A percentile compares a stretch with the other conserved stretches of the same genome.
Conservation (phyloP, 331 rosid species). For the Stylosanthes scabra region DNA sequence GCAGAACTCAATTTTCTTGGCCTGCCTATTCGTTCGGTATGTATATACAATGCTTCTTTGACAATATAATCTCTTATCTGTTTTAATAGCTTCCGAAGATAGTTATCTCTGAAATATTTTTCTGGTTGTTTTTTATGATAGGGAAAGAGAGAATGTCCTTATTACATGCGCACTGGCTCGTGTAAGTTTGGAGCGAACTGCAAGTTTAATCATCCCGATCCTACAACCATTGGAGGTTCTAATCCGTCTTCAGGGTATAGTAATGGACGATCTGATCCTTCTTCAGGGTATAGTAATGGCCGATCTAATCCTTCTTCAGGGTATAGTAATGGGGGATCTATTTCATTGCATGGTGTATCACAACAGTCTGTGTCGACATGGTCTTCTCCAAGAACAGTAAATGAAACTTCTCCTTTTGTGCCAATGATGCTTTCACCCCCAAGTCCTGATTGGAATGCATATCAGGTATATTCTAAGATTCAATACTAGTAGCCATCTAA, state of each 20-base stretch:
- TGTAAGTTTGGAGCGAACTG: constrained; percentile 94
- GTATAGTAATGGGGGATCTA: constrained; percentile 61
- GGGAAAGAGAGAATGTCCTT: constrained; percentile 93
- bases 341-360: constrained; percentile 57
- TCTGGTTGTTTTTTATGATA: constrained; percentile 41
- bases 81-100: constrained; percentile 28
- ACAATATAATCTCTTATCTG: constrained; percentile 13
- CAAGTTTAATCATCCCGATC: constrained; percentile 98
- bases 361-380: constrained; percentile 62
- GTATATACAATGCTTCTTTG: constrained; percentile 42
- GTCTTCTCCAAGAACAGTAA: constrained; percentile 72
- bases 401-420: constrained; percentile 65
- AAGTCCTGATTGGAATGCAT: constrained; percentile 80
- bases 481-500: constrained; percentile 16
- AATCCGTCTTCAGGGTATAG: constrained; percentile 62
- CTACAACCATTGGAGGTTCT: constrained; percentile 65
- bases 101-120: constrained; percentile 21
- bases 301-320: constrained; percentile 59
- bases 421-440: constrained; percentile 73
- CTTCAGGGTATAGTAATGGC: constrained; percentile 57
- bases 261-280: constrained; percentile 66
- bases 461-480: constrained; percentile 62
- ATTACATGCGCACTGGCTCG: constrained; percentile 91
- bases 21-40: constrained; percentile 89
- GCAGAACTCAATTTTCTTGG: constrained; percentile 84